A percentile compares a stretch with the other conserved stretches of the same genome.
phyloP scores from a whole-genome alignment of 805 yeast genomes.

The Myxozyma neotropica region DNA sequence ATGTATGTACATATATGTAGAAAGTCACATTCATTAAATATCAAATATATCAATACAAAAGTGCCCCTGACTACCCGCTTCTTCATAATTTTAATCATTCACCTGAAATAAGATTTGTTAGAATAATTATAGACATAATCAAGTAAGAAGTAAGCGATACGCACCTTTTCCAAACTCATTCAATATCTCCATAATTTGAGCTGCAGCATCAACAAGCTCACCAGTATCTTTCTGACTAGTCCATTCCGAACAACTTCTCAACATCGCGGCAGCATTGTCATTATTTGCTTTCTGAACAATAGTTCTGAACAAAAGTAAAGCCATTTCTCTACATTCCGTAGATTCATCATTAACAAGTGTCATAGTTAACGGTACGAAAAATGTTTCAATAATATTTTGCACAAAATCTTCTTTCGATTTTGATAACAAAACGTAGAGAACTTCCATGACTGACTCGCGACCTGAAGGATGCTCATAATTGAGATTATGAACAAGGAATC shows the following conservation, averaged over 20 bases:
- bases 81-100: too few species aligned
- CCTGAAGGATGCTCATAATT: conserved; percentile 85
- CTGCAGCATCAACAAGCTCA: conserved; percentile 45
- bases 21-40: too few species aligned
- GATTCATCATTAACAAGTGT: conserved; percentile 77
- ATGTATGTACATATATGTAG: too few species aligned
- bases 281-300: conserved; percentile 56
- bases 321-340: conserved; percentile 80
- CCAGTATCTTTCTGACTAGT: conserved; percentile 41
- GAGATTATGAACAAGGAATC: conserved; percentile 75
- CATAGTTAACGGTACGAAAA: conserved; percentile 80
- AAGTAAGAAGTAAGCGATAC: not conserved
- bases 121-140: not conserved
- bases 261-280: conserved; percentile 35
- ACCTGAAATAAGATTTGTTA: not conserved
- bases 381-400: conserved; percentile 64
- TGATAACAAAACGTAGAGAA: conserved; percentile 67
- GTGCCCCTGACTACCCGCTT: too few species aligned
- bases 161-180: conserved; percentile 5
- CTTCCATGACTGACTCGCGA: conserved; percentile 86
- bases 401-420: conserved; percentile 60
- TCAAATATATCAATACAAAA: too few species aligned
- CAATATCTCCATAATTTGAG: conserved; percentile 14
- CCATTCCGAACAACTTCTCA: conserved; percentile 28
- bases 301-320: conserved; percentile 59